Conservation (phyloP, 176 grass and related monocot species). For the Luzula sylvatica region DNA sequence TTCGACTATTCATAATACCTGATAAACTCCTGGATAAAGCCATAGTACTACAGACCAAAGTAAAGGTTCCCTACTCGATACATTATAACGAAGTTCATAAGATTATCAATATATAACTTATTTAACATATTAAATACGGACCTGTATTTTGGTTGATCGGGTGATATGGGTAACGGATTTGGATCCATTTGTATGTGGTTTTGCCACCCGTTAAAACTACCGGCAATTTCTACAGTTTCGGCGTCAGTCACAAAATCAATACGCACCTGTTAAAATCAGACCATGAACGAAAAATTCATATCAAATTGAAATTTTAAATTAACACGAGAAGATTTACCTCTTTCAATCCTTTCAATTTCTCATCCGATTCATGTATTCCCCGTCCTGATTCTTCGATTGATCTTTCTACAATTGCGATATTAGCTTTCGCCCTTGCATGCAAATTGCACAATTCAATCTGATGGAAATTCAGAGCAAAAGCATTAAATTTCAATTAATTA, state of each 20-base stretch:
- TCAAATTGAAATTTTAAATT: too few relatives aligned
- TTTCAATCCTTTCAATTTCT: conserved; percentile 25
- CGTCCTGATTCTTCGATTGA: conserved; percentile 11
- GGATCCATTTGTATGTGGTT: conserved; percentile 26
- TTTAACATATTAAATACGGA: neutral
- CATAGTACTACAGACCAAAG: conserved; percentile 29
- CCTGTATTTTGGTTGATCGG: conserved; percentile 17
- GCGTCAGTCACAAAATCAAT: conserved; percentile 28
- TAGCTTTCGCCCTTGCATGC: conserved; percentile 25
- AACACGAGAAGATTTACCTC: conserved; percentile 16
- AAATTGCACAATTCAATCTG: conserved; percentile 24
- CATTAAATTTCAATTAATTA: too few relatives aligned
- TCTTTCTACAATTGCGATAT: conserved; percentile 26
- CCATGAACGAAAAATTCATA: neutral
- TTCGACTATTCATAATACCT: conserved; percentile 29
- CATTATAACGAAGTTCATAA: conserved; percentile 1
- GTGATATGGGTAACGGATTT: conserved; percentile 19
- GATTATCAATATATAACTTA: neutral
- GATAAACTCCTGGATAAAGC: conserved; percentile 46
- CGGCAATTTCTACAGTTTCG: conserved; percentile 37
- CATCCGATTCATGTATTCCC: conserved; percentile 6
- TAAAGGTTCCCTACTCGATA: conserved; percentile 21
- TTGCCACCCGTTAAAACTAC: conserved; percentile 49
- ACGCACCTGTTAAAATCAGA: conserved; percentile 24
- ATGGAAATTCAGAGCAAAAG: neutral